Conservation (phyloP, 2,329 filamentous ascomycete species). For the Tolypocladium cylindrosporum region DNA sequence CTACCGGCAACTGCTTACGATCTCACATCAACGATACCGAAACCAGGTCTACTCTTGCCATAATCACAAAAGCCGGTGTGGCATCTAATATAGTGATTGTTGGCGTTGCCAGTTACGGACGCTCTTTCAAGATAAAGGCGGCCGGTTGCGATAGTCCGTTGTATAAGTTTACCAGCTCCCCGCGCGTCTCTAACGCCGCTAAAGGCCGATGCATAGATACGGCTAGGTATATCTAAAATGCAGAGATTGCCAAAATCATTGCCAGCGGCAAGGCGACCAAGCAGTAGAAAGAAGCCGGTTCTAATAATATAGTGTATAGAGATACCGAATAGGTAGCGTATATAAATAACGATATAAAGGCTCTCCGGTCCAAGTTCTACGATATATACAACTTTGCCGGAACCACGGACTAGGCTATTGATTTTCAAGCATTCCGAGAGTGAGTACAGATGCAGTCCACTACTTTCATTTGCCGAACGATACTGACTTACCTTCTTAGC, state of each 20-base stretch:
- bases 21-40: background rate
- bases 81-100: conserved; percentile 1
- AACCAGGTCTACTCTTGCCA: background rate
- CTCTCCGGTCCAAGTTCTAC: background rate
- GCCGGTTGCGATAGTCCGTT: background rate
- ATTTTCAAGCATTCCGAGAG: no score
- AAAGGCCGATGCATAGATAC: background rate
- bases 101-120: background rate
- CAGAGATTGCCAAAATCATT: background rate
- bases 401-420: no score
- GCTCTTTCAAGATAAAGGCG: background rate
- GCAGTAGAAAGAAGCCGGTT: background rate
- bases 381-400: no score
- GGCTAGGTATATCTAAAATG: background rate
- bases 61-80: background rate
- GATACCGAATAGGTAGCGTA: background rate
- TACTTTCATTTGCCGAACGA: no score
- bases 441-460: no score
- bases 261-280: background rate
- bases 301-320: background rate
- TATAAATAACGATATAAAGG: background rate
- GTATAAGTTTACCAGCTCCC: background rate
- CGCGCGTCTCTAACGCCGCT: background rate
- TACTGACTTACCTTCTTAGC: background rate
- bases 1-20: background rate